Evolutionary conservation across 257 asterid genomes (phyloP), one percentile per base, ranked within the genome.

Genomic region (Solanum stenotomum): DNA sequence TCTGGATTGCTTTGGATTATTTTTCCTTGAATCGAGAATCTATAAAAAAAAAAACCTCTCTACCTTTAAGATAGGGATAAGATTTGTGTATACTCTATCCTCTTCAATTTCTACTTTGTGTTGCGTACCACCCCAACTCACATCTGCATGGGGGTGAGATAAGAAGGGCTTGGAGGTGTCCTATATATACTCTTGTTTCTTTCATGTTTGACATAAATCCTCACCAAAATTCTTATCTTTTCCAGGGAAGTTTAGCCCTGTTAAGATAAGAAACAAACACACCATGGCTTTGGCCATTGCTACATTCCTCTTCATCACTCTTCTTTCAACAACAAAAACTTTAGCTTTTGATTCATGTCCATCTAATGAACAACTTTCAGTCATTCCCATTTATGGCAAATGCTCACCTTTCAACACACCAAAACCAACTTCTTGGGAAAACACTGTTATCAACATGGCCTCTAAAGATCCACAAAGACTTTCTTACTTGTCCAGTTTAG

Each of bases 371-470:
- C 96, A 95, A 65, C 95, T 95, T 71, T 94, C 98, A 49, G 72
- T 96, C 74, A 86, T 93, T 89, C 98, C 90, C 91, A 92, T 94
- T n/a, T 93, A 93, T 61, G 97, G 97, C 59, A 94, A 93, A 92
- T 94, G 98, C 94, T 95, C 98, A 10, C 98, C 99, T 5, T 95
- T 96, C 89, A 67, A 85, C 91, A 42, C 93, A 8, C 91, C 93
- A 61, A 91, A 93, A 12, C 94, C 93, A 35, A 20, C 94, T 70
- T 90, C 97, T 38, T 90, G 94, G 98, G 71, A 89, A 87, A 90
- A 88, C 87, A 94, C 93, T 0, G 89, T 96, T 83, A 88, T 94
- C 20, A 85, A 90, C 91, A 91, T 95, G 99, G 99, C 98, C 82
- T 89, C 95, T 3, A 88, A 63, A 7, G 99, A 96, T 90, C 95